A percentile compares a stretch with the other conserved stretches of the same genome.
Conservation (phyloP, 2,329 filamentous ascomycete genomes). For the Colletotrichum lindemuthianum region DNA sequence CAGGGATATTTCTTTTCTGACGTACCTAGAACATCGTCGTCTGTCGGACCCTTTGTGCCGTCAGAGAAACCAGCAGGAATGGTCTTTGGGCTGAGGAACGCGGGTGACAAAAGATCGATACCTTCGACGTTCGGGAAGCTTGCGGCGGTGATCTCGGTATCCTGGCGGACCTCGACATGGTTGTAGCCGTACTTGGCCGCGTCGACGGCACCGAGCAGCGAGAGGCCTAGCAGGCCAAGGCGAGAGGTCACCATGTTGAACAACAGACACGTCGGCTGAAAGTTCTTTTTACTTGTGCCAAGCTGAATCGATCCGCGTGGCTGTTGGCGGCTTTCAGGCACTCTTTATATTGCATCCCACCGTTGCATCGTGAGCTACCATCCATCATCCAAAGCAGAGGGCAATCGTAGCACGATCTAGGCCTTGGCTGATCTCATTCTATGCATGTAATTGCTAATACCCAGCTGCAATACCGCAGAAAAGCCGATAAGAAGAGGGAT, state of each 20-base stretch:
- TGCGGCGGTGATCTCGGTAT: slow-evolving; percentile 27
- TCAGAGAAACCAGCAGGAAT: slow-evolving; percentile 41
- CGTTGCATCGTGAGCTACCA: neutral
- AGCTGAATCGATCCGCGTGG: neutral
- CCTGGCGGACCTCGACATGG: slow-evolving; percentile 31
- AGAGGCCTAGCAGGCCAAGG: slow-evolving; percentile 30
- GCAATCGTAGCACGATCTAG: slow-evolving; percentile 8
- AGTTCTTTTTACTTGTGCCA: no score
- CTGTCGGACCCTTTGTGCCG: slow-evolving; percentile 43
- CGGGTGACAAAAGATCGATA: slow-evolving; percentile 41
- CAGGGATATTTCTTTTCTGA: neutral
- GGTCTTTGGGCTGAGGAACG: slow-evolving; percentile 39
- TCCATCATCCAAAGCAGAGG: neutral
- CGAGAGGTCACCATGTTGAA: slow-evolving; percentile 22
- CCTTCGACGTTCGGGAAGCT: slow-evolving; percentile 32
- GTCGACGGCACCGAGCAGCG: slow-evolving; percentile 19
- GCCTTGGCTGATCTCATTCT: slow-evolving; percentile 32
- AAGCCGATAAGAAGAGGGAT: slow-evolving; percentile 5
- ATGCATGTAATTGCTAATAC: slow-evolving; percentile 3
- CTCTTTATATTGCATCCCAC: neutral
- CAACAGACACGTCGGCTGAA: neutral
- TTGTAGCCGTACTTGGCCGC: slow-evolving; percentile 36
- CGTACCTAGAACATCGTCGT: slow-evolving; percentile 34
- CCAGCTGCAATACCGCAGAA: neutral
- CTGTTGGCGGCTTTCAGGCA: neutral